These are phyloP conservation scores for Rusavskia elegans DNA, from an alignment of 495 filamentous ascomycete genomes.

Conservation along the genomic window DNA sequence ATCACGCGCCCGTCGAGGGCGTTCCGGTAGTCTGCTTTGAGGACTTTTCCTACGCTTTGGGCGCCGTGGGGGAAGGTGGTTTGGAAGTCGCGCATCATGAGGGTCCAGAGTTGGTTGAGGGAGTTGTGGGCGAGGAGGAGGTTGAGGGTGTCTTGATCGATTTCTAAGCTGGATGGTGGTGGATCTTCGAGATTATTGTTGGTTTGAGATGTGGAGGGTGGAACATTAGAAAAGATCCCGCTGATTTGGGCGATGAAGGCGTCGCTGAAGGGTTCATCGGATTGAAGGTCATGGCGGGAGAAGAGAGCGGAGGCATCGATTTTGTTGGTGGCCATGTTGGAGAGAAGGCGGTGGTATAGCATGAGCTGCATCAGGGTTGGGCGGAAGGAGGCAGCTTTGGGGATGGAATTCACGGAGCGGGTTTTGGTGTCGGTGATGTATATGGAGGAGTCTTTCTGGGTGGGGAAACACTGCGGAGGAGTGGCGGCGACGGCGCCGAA, in stretches of 20 bases:
- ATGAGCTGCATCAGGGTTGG: constrained; percentile 76
- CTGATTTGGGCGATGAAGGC: constrained; percentile 68
- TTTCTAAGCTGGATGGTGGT: constrained; percentile 10
- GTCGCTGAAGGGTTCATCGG: constrained; percentile 53
- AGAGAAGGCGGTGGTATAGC: constrained; percentile 78
- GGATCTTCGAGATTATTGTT: constrained; percentile 4
- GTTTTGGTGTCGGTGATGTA: constrained; percentile 90
- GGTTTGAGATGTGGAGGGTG: constrained; percentile 3
- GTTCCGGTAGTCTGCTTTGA: constrained; percentile 27
- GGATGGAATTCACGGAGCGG: constrained; percentile 41
- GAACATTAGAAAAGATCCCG: constrained; percentile 32
- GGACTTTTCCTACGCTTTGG: constrained; percentile 33
- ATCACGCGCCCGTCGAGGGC: constrained; percentile 36
- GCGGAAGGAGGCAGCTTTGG: constrained; percentile 50
- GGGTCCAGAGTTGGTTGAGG: constrained; percentile 42
- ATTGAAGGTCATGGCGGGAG: constrained; percentile 49
- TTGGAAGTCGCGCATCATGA: constrained; percentile 45
- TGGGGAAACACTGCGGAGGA: not conserved
- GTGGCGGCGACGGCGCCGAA: not conserved
- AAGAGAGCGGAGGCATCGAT: constrained; percentile 54
- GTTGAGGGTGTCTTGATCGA: constrained; percentile 35
- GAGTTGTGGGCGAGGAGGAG: constrained; percentile 44
- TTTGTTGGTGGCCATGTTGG: constrained; percentile 50
- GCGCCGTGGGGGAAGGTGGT: constrained; percentile 37
- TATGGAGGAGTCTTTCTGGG: constrained; percentile 24